A percentile compares a stretch with the other conserved stretches of the same genome.
These are phyloP conservation scores for Thermochaetoides thermophila DNA, from an alignment of 495 filamentous ascomycete species.

Conservation along the genomic window DNA sequence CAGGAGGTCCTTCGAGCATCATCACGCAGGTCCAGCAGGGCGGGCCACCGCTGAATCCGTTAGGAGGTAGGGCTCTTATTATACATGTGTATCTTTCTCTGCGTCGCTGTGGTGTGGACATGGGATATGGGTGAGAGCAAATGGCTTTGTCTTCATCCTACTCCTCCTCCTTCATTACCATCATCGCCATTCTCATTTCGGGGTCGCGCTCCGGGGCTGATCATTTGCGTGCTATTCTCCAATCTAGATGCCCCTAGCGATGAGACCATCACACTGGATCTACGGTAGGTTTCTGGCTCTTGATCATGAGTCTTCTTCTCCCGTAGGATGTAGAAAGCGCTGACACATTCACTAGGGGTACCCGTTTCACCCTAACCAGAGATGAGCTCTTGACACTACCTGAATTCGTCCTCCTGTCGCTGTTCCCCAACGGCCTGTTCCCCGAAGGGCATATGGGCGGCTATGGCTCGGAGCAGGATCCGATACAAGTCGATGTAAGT, in stretches of 20 bases:
- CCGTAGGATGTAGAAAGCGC: constrained; percentile 4
- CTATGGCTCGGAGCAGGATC: constrained; percentile 72
- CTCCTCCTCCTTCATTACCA: too few relatives aligned
- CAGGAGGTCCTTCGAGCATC: constrained; percentile 92
- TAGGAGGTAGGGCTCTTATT: constrained; percentile 87
- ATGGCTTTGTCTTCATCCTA: too few relatives aligned
- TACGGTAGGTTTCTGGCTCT: constrained; percentile 63
- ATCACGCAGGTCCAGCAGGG: constrained; percentile 96
- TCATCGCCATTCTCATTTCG: too few relatives aligned
- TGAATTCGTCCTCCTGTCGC: constrained; percentile 95
- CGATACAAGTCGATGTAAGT: constrained; percentile 94
- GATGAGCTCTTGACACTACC: constrained; percentile 91
- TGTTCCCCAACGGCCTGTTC: constrained; percentile 94
- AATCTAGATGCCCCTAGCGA: constrained; percentile 66
- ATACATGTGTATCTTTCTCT: too few relatives aligned
- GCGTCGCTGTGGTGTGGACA: too few relatives aligned
- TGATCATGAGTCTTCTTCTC: too few relatives aligned
- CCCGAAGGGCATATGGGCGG: constrained; percentile 93
- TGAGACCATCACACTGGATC: constrained; percentile 88
- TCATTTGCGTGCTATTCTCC: constrained; percentile 3
- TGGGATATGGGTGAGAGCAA: too few relatives aligned
- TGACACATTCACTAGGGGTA: constrained; percentile 46
- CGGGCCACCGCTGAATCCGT: constrained; percentile 71
- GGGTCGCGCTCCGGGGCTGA: too few relatives aligned
- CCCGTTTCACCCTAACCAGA: constrained; percentile 79